These are phyloP conservation scores for Calycina herbarum DNA, from an alignment of 2,329 filamentous ascomycete species.

Conservation along the genomic window DNA sequence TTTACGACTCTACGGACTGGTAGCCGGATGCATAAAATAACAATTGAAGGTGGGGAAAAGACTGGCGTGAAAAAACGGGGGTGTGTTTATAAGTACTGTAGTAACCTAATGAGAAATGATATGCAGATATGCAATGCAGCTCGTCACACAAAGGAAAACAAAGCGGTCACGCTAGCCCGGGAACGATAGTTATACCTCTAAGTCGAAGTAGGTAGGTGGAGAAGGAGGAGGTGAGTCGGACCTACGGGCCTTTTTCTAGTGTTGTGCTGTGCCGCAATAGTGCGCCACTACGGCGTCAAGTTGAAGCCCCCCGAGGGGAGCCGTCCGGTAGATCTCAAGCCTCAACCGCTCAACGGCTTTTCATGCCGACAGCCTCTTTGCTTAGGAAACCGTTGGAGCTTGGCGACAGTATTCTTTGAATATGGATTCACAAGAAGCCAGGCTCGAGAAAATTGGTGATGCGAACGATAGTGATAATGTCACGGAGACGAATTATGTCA, in stretches of 20 bases:
- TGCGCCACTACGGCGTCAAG: not conserved
- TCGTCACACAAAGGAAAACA: too few species aligned
- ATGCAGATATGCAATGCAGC: too few species aligned
- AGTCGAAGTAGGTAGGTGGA: too few species aligned
- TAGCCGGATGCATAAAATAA: too few species aligned
- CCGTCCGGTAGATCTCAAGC: not conserved
- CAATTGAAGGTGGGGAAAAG: too few species aligned
- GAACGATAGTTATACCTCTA: too few species aligned
- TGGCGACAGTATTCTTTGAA: not conserved
- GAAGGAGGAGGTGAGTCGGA: too few species aligned
- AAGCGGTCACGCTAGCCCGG: too few species aligned
- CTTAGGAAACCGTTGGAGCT: not conserved
- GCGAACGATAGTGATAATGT: not conserved
- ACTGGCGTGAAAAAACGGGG: too few species aligned
- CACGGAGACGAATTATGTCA: not conserved
- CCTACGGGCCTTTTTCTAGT: not conserved
- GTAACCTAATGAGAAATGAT: too few species aligned
- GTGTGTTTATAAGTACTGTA: too few species aligned
- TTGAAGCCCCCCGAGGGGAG: not conserved
- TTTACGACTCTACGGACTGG: too few species aligned
- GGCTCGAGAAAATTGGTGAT: not conserved
- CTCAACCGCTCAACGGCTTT: not conserved
- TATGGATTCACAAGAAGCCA: slow-evolving; percentile 2
- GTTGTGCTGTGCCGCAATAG: not conserved
- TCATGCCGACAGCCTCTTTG: not conserved